phyloP scores from a whole-genome alignment of 345 rosid species.

The Mangifera indica region DNA sequence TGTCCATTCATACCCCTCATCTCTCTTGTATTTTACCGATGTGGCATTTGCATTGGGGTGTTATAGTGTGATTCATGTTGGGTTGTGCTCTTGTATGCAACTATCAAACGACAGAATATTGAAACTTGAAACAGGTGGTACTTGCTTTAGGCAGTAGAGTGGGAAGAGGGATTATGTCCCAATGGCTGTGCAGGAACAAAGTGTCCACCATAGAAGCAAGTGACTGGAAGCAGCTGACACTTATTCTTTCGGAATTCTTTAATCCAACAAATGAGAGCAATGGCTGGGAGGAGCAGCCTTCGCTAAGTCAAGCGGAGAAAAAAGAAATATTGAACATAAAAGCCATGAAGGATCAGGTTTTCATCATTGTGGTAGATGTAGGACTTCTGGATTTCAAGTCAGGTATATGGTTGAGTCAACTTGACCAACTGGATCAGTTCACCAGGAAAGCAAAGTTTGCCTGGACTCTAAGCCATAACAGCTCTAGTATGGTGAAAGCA shows the following conservation, averaged over 20 bases:
- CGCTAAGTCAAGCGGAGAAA: conserved; percentile 33
- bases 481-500: conserved; percentile 59
- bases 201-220: conserved; percentile 63
- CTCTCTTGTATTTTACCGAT: too few species aligned
- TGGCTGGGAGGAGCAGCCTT: conserved; percentile 42
- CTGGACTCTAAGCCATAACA: conserved; percentile 87
- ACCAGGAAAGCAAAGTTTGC: conserved; percentile 59
- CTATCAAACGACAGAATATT: background rate
- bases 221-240: conserved; percentile 84
- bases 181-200: conserved; percentile 73
- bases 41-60: too few species aligned
- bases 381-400: conserved; percentile 87
- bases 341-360: conserved; percentile 41
- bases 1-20: too few species aligned
- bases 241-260: conserved; percentile 61
- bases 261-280: conserved; percentile 32
- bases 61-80: background rate
- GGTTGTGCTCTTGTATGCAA: background rate
- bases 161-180: conserved; percentile 59
- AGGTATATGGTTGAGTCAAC: conserved; percentile 85
- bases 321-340: conserved; percentile 39
- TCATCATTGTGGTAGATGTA: conserved; percentile 70
- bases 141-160: conserved; percentile 67
- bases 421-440: conserved; percentile 76
- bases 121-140: conserved; percentile 50